Base-by-base conservation (phyloP, 352 stramenopile species). In the Halophytophthora polymorphica region DNA sequence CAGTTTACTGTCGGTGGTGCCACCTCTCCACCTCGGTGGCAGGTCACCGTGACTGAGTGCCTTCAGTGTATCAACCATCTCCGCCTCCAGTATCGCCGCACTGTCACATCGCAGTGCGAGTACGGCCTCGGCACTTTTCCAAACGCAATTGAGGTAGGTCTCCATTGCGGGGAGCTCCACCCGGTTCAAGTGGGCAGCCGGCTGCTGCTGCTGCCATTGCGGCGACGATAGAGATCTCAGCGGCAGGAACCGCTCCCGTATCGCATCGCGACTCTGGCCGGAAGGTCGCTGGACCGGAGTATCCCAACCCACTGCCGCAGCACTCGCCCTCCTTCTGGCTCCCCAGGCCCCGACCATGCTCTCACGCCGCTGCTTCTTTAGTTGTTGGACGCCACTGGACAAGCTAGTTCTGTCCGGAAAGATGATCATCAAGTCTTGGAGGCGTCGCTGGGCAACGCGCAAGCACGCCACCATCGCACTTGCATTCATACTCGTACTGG, bases 101-200 rank as follows among this genome's bases (percentile, higher is more conserved):
- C 45, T 63, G 15, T 69, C 56, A 0, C 40, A 14, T 8, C 56
- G 58, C 1, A 87, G 44, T 11, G 69, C 58, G n/a, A 68, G 36
- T 35, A 87, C 35, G 6, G 22, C 49, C 35, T 84, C 71, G 11
- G 64, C 55, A 1, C 62, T 56, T 13, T 45, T 60, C 70, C 76
- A 83, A 14, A 83, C 47, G 11, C 68, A 66, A 12, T 48, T 66
- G 15, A 83, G 40, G 39, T 83, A 83, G 2, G 36, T 33, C 21
- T 77, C 71, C 56, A 87, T 76, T 1, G 65, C 68, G n/a, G 71
- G 71, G 5, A 87, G 46, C 25, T 87, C 73, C 5, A 75, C 53
- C 18, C 71, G 48, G 19, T 66, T 50, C 22, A 87, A 50, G 34
- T 87, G 70, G 3, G 58, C 43, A 2, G 61, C 40, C 14, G 70